Percentiles rank a stretch among this genome's conserved stretches.
phyloP scores from a whole-genome alignment of 1,284 basidiomycete genomes.

The Sanguinoderma infundibulare region DNA sequence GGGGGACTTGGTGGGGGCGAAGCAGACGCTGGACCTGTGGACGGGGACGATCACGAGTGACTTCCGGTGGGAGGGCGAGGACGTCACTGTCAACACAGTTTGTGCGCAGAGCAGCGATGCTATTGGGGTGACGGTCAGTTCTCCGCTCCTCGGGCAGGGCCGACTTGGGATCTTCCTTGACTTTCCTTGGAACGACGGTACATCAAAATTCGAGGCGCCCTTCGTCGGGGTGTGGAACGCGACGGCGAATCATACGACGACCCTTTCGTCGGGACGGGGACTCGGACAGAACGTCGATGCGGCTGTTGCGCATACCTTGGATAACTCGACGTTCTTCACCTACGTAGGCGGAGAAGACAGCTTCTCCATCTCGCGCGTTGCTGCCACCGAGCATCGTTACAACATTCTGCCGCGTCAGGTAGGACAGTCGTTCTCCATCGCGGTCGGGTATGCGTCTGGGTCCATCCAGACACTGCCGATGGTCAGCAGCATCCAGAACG shows the following conservation, averaged over 20 bases:
- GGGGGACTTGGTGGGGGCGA: slow-evolving; percentile 39
- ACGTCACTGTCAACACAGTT: slow-evolving; percentile 46
- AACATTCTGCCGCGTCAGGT: slow-evolving; percentile 36
- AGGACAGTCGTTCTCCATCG: slow-evolving; percentile 38
- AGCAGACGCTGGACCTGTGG: slow-evolving; percentile 59
- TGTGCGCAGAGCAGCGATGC: slow-evolving; percentile 45
- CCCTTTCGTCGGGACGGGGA: slow-evolving; percentile 29
- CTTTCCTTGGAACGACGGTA: slow-evolving; percentile 66
- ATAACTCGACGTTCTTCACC: slow-evolving; percentile 47
- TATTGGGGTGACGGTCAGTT: slow-evolving; percentile 46
- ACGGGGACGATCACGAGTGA: slow-evolving; percentile 52
- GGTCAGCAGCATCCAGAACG: slow-evolving; percentile 33
- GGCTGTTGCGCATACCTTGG: slow-evolving; percentile 48
- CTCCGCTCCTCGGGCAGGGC: slow-evolving; percentile 44
- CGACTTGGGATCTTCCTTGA: slow-evolving; percentile 58
- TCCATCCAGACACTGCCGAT: slow-evolving; percentile 25
- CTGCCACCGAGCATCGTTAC: slow-evolving; percentile 49
- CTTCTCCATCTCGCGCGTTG: slow-evolving; percentile 48
- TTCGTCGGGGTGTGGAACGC: slow-evolving; percentile 58
- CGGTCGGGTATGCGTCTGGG: slow-evolving; percentile 38
- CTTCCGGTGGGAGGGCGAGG: slow-evolving; percentile 43
- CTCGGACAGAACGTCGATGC: slow-evolving; percentile 36
- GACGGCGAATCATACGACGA: slow-evolving; percentile 52
- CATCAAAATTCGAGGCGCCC: slow-evolving; percentile 56
- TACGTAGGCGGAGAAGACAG: slow-evolving; percentile 44